Evolutionary conservation across 768 basidiomycete species (phyloP), one percentile per base, ranked within the genome.

Genomic region (Neoboletus brunneissimus): DNA sequence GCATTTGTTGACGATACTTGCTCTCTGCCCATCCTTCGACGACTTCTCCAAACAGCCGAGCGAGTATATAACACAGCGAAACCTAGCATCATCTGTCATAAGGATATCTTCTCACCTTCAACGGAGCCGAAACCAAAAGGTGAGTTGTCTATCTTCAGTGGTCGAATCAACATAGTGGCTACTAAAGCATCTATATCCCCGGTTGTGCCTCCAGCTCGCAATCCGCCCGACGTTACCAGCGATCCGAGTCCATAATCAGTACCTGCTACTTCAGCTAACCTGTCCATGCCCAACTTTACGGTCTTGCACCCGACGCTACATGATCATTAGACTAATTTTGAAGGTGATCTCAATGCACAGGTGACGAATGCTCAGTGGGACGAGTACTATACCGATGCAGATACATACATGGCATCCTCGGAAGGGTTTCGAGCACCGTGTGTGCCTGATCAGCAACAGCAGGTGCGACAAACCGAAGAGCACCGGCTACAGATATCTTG

Each of bases 141-240:
- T 65, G 88, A 89, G 64, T 71, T 91, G 23, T 81, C 83, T 7
- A 87, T 90, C 25, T 90, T 90, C 68, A 83, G 87, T 48, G 89
- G 89, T n/a, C 81, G 83, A 63, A 88, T 84, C 11, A 81, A 87
- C 57, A 87, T 82, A 0, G 74, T 89, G 23, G 73, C 75, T 10
- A 84, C 82, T 0, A 82, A 81, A 54, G 64, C 65, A 1, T 54
- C 74, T 6, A 49, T 75, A 18, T 61, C 66, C 8, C 51, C 64
- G 16, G 62, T 71, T 10, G 53, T 56, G 20, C 54, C 67, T n/a
- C 64, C 57, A 12, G 43, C 27, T 12, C 53, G 29, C 41, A 38
- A n/a, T 31, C 20, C 49, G 18, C 43, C 37, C 5, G 13, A 27
- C 68, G 37, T 61, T 27, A 64, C 43, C 60, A 72, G 9, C 54